Base-by-base conservation (phyloP, 2,329 filamentous ascomycete species). In the Fusarium sp. region DNA sequence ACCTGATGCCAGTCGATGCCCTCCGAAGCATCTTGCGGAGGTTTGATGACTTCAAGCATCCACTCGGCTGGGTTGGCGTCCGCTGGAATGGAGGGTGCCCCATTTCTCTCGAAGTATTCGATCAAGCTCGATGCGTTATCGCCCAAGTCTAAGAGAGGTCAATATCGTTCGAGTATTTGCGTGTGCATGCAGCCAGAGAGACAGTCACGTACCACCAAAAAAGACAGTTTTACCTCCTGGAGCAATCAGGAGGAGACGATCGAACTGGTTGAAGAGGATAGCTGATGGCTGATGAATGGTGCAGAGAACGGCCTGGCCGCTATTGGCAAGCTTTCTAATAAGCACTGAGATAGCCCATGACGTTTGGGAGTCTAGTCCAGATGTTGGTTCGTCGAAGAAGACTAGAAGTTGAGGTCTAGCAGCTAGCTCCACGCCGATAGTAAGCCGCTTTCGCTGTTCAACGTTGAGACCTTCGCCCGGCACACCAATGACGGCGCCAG, bases 331-430 rank as follows among this genome's bases (percentile, higher is more conserved):
- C 66, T 92, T 93, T 70, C 91, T 86, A 60, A 94, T 86, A 6
- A 93, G 83, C 76, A 89, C 86, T 30, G 89, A 86, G 74, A 93
- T 93, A 55, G 90, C 89, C 90, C 90, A 93, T 0, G 91, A 90
- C 2, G 91, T 93, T 75, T 93, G 90, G 71, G 86, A 89, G 77
- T 93, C 91, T 13, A 93, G 84, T 75, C 91, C 91, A 12, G 90
- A 93, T 4, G 91, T 93, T 4, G 91, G 91, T 74, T 94, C 91
- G 71, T 94, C 91, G 14, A 93, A 84, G 82, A 93, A 93, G n/a
- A 93, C 85, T 51, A 93, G 84, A 4, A 93, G 81, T 44, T 90
- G 85, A 2, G 91, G 91, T 75, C 91, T 91, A 2, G 91, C 91
- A 19, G 90, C 91, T 6, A 94, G 82, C 76, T 93, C 91, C 4